Evolutionary conservation across 2,329 filamentous ascomycete genomes (phyloP).

Genomic region (Exserohilum rostratum): DNA sequence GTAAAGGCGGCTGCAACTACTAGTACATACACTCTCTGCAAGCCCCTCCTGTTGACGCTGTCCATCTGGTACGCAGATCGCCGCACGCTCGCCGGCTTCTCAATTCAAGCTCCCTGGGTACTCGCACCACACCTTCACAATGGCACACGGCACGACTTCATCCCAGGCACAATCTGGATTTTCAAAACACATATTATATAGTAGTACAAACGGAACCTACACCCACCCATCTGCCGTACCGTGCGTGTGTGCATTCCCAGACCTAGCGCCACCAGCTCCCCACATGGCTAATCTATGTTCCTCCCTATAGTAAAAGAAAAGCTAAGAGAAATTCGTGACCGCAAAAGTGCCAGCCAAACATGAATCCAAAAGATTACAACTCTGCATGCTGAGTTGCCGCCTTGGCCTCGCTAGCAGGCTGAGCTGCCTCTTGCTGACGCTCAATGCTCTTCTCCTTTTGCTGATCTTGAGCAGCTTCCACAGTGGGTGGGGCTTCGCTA

Average conservation of each 20-base stretch:
- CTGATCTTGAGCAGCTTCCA: slow-evolving; percentile 50
- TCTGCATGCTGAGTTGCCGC: slow-evolving; percentile 40
- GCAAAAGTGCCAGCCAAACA: slow-evolving; percentile 2
- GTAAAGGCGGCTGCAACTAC: too few relatives aligned
- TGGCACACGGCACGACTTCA: background rate
- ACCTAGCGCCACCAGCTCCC: slow-evolving; percentile 19
- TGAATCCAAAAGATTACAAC: background rate
- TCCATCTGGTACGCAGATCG: too few relatives aligned
- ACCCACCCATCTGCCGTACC: slow-evolving; percentile 2
- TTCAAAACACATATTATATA: slow-evolving; percentile 11
- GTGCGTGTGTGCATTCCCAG: slow-evolving; percentile 2
- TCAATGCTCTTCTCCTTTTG: slow-evolving; percentile 54
- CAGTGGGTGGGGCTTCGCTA: slow-evolving; percentile 50
- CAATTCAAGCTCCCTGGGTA: too few relatives aligned
- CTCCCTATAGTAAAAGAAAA: slow-evolving; percentile 22
- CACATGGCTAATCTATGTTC: slow-evolving; percentile 17
- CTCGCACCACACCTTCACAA: background rate
- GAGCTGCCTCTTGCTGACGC: slow-evolving; percentile 40
- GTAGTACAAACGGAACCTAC: slow-evolving; percentile 16
- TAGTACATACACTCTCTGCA: too few relatives aligned
- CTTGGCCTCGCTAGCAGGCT: slow-evolving; percentile 48
- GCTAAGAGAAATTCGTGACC: slow-evolving; percentile 3
- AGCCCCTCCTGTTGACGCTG: too few relatives aligned
- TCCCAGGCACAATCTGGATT: background rate
- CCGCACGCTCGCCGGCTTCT: too few relatives aligned